Conservation (phyloP, 805 yeast genomes). For the Nakazawaea siamensis region DNA sequence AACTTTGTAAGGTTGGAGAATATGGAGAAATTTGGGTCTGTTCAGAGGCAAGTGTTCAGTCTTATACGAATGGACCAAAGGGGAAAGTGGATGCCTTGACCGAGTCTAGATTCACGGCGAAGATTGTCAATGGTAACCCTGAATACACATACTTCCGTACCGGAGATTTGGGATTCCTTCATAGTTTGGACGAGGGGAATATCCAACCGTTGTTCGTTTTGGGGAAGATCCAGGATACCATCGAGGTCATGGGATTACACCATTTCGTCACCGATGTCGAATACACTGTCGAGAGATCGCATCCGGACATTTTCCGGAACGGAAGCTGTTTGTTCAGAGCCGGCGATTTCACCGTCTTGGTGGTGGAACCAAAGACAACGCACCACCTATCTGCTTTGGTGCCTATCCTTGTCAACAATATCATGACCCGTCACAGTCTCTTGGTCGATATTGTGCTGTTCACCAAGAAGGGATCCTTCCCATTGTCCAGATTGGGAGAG, state of each 20-base stretch:
- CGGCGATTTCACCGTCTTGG: constrained; percentile 68
- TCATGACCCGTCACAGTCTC: constrained; percentile 74
- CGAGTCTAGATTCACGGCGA: constrained; percentile 51
- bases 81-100: constrained; percentile 37
- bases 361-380: constrained; percentile 53
- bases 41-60: constrained; percentile 72
- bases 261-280: constrained; percentile 88
- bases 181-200: constrained; percentile 33
- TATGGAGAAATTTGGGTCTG: constrained; percentile 96
- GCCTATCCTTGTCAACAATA: constrained; percentile 73
- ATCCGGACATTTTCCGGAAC: constrained; percentile 30
- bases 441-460: constrained; percentile 81
- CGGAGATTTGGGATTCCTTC: constrained; percentile 91
- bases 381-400: constrained; percentile 62
- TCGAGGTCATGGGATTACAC: constrained; percentile 85
- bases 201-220: constrained; percentile 78
- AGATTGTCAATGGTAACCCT: constrained; percentile 54
- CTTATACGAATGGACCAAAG: constrained; percentile 41
- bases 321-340: constrained; percentile 67
- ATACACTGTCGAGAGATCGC: constrained; percentile 47
- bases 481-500: constrained; percentile 63
- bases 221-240: constrained; percentile 79
- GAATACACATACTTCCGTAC: constrained; percentile 70
- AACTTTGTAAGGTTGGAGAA: constrained; percentile 80
- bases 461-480: constrained; percentile 53